A percentile compares a stretch with the other conserved stretches of the same genome.
Conservation (phyloP, 2,329 filamentous ascomycete genomes). For the Teratosphaeria gauchensis region DNA sequence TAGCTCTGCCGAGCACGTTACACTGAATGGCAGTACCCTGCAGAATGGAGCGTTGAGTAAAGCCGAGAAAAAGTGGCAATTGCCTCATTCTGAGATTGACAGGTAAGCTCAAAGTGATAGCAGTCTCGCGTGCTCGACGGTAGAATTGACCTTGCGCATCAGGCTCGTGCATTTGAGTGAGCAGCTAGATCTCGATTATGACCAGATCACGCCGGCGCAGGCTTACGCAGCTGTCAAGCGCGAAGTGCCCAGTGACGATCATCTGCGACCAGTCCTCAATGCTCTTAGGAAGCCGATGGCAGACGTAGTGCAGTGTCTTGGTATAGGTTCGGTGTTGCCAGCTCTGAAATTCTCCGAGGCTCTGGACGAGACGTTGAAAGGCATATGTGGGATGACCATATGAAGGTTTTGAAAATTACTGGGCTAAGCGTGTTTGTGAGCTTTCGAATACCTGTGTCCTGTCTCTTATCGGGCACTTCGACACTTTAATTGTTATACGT, state of each 20-base stretch:
- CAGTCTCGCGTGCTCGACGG: no score
- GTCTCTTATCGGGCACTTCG: no score
- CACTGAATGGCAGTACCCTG: neutral
- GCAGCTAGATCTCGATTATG: slow-evolving; percentile 12
- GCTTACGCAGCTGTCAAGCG: slow-evolving; percentile 12
- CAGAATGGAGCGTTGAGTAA: neutral
- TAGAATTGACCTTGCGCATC: neutral
- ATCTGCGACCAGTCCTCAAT: slow-evolving; percentile 9
- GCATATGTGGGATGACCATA: neutral
- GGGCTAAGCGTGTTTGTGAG: no score
- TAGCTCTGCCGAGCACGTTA: neutral
- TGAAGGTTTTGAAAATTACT: no score
- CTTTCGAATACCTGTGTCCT: no score
- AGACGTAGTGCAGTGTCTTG: slow-evolving; percentile 8
- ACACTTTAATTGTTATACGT: no score
- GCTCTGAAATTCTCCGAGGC: slow-evolving; percentile 1
- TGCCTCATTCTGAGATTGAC: slow-evolving; percentile 18
- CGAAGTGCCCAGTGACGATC: slow-evolving; percentile 5
- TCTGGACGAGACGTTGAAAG: neutral
- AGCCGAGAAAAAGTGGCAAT: slow-evolving; percentile 8
- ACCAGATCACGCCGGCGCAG: slow-evolving; percentile 15
- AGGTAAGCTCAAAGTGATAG: slow-evolving; percentile 7
- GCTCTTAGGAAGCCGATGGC: slow-evolving; percentile 11
- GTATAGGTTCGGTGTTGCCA: slow-evolving; percentile 14
- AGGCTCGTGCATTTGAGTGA: slow-evolving; percentile 14